Base-by-base conservation (phyloP, 345 rosid species). In the Excoecaria cochinchinensis region DNA sequence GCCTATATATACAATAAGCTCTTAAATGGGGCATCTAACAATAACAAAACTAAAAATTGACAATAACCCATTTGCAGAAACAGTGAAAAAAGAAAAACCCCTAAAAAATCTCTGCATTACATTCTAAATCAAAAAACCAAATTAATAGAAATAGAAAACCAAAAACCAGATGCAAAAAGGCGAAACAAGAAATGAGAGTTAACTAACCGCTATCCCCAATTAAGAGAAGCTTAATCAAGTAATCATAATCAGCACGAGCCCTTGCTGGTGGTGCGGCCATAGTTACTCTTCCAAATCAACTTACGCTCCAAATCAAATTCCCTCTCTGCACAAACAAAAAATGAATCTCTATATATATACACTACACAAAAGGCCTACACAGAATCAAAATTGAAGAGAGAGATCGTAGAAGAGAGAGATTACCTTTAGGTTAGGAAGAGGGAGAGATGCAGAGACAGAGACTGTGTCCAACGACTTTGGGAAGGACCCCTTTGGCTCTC, bases 241-340 rank as follows among this genome's bases (percentile, higher is more conserved):
- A 71, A 71, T 71, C 74, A 9, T 71, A 71, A 58, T 71, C 74
- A 58, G 74, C 65, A 40, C 66, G 65, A 19, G 74, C 74, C 57
- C 74, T 71, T 65, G 64, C 39, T 59, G 64, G 64, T 59, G 38
- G 64, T 25, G 64, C 64, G 64, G 64, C 64, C 64, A 59, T 59
- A 17, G 17, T 25, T 59, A 24, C 39, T 59, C 64, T 10, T 12
- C 39, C 64, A 59, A 57, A 59, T 24, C 63, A 22, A 59, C 7
- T 57, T 22, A 21, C n/a, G 22, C 61, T 31, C 61, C 63, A 24
- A 59, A 59, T 59, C 64, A 59, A 59, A 59, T 59, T 59, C 40
- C 39, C 64, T 59, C 64, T 25, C 39, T 25, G 64, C 64, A 3
- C 16, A 25, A 59, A 59, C 64, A 59, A 25, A 44, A 31, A 31